phyloP scores from a whole-genome alignment of 2,329 filamentous ascomycete species.

The Coniochaeta sp. region DNA sequence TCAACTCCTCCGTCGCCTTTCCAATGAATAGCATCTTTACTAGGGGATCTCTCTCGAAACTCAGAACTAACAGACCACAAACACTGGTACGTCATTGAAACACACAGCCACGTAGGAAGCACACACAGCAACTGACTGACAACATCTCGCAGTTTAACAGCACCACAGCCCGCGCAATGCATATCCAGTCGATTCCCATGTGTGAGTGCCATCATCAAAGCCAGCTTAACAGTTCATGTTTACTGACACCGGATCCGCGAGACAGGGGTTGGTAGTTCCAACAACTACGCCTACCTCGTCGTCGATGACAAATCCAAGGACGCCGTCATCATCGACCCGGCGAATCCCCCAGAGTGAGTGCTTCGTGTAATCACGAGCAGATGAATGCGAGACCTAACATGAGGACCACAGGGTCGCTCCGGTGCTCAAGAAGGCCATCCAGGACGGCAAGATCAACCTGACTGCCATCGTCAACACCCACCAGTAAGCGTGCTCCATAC shows the following conservation, averaged over 20 bases:
- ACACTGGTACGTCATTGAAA: neutral
- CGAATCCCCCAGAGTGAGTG: slow-evolving; percentile 67
- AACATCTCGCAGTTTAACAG: slow-evolving; percentile 22
- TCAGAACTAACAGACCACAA: neutral
- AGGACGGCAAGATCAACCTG: slow-evolving; percentile 68
- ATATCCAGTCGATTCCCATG: slow-evolving; percentile 85
- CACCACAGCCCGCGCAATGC: slow-evolving; percentile 53
- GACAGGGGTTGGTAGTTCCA: slow-evolving; percentile 65
- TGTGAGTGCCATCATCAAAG: slow-evolving; percentile 46
- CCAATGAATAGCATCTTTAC: neutral
- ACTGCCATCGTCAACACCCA: slow-evolving; percentile 93
- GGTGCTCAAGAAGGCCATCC: slow-evolving; percentile 65
- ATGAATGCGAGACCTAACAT: neutral
- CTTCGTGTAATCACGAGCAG: slow-evolving; percentile 6
- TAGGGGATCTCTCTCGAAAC: neutral
- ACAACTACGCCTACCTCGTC: slow-evolving; percentile 84
- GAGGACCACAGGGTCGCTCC: slow-evolving; percentile 46
- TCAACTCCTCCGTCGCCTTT: neutral
- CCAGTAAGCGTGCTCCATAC: slow-evolving; percentile 60
- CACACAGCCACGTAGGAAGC: neutral
- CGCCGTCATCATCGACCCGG: slow-evolving; percentile 73
- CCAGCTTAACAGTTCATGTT: neutral
- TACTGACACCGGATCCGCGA: neutral
- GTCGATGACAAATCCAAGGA: slow-evolving; percentile 73
- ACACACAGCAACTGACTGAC: neutral